These are phyloP conservation scores for Candida peoriensis DNA, from an alignment of 805 yeast genomes.

Conservation along the genomic window DNA sequence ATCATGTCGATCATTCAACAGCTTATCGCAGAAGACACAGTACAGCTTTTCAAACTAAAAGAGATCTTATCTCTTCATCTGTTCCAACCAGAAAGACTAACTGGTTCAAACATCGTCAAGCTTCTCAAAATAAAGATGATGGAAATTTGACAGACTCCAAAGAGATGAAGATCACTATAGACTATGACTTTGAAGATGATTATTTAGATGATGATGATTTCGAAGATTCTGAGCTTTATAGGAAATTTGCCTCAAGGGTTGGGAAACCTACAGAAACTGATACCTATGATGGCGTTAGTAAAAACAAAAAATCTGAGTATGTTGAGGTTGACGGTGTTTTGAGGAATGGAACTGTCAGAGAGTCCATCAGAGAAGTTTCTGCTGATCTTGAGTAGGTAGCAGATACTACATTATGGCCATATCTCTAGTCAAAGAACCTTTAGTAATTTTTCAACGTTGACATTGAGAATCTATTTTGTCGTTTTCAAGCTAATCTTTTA, in stretches of 20 bases:
- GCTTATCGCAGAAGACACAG: conserved; percentile 16
- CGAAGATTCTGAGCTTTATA: conserved; percentile 16
- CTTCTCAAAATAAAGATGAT: too few relatives aligned
- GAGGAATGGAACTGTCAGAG: too few relatives aligned
- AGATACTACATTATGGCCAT: too few relatives aligned
- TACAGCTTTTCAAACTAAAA: conserved; percentile 6
- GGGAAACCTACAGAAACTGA: conserved; percentile 9
- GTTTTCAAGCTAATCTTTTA: too few relatives aligned
- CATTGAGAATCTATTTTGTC: too few relatives aligned
- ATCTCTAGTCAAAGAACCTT: too few relatives aligned
- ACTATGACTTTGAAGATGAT: conserved; percentile 8
- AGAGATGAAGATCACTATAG: neutral
- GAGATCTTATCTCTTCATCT: conserved; percentile 27
- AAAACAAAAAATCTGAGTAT: neutral
- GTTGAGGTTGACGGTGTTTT: too few relatives aligned
- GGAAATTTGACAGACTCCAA: too few relatives aligned
- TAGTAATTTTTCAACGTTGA: too few relatives aligned
- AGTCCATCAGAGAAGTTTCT: too few relatives aligned
- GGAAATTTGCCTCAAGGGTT: conserved; percentile 19
- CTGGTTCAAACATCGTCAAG: conserved; percentile 26
- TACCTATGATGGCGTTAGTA: neutral
- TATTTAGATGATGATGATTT: conserved; percentile 19
- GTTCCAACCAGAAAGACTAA: conserved; percentile 31
- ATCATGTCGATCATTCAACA: too few relatives aligned
- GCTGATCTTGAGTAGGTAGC: too few relatives aligned